A percentile compares a stretch with the other conserved stretches of the same genome.
Evolutionary conservation across 2,329 filamentous ascomycete genomes (phyloP).

Genomic region (Trematosphaeria pertusa): DNA sequence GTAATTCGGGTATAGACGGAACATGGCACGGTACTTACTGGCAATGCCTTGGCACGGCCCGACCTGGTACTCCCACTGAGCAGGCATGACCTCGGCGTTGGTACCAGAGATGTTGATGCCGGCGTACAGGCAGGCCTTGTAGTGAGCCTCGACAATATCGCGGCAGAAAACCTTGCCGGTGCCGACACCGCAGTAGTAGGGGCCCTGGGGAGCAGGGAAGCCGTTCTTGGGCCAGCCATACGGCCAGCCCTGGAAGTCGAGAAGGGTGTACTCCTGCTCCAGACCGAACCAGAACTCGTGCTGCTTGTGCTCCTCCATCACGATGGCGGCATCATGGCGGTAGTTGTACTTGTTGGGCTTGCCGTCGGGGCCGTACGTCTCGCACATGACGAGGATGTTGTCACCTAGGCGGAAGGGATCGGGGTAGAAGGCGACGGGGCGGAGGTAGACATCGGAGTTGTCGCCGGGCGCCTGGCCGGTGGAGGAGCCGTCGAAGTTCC

Average conservation of each 20-base stretch:
- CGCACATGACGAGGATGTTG: conserved; percentile 92
- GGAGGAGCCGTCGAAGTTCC: conserved; percentile 89
- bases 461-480: conserved; percentile 91
- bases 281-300: conserved; percentile 97
- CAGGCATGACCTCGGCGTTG: conserved; percentile 98
- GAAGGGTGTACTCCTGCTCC: conserved; percentile 96
- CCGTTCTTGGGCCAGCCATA: conserved; percentile 91
- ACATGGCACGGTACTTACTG: conserved; percentile 61
- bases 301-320: conserved; percentile 85
- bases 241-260: conserved; percentile 84
- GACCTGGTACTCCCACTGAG: conserved; percentile 98
- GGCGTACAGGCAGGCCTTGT: conserved; percentile 88
- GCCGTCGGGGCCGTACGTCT: conserved; percentile 94
- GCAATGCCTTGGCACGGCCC: conserved; percentile 87
- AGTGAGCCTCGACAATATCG: conserved; percentile 95
- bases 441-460: conserved; percentile 97
- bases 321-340: conserved; percentile 86
- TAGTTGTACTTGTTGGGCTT: conserved; percentile 99
- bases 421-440: conserved; percentile 85
- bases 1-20: conserved; percentile 4
- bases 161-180: conserved; percentile 97
- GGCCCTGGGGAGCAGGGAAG: conserved; percentile 90
- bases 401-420: conserved; percentile 88
- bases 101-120: conserved; percentile 95
- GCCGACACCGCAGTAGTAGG: conserved; percentile 98